These are phyloP conservation scores for Erodium texanum DNA, from an alignment of 441 rosid genomes.

Conservation along the genomic window DNA sequence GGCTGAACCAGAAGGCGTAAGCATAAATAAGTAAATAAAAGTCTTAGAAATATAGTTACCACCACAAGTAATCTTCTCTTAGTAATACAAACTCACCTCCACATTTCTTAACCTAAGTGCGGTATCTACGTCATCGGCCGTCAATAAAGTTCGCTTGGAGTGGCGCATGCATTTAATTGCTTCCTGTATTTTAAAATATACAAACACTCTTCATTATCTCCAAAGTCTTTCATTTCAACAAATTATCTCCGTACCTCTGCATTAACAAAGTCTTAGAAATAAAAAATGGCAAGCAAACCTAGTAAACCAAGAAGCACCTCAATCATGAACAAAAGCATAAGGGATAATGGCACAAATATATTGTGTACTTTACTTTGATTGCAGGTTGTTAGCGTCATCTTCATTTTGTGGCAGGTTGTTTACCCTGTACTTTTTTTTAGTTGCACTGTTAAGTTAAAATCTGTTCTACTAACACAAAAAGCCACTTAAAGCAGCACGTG, in stretches of 20 bases:
- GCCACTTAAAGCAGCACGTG: too few species aligned
- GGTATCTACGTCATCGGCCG: conserved; percentile 69
- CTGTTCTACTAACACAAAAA: too few species aligned
- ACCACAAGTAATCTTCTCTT: background rate
- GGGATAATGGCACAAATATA: too few species aligned
- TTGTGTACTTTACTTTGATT: too few species aligned
- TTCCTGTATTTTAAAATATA: conserved; percentile 35
- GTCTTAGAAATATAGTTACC: background rate
- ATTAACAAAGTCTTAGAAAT: background rate
- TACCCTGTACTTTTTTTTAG: too few species aligned
- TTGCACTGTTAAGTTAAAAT: too few species aligned
- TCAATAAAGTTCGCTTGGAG: conserved; percentile 61
- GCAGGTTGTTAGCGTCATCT: too few species aligned
- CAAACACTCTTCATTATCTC: background rate
- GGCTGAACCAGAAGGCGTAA: background rate
- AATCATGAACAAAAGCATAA: background rate
- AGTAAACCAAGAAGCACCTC: background rate
- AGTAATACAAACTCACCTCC: conserved; percentile 41
- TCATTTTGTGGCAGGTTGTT: too few species aligned
- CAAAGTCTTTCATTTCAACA: conserved; percentile 7
- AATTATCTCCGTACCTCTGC: background rate
- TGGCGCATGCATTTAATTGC: conserved; percentile 94
- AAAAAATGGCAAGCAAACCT: background rate
- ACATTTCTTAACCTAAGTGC: conserved; percentile 71
- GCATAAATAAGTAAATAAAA: background rate